Conservation (phyloP, 176 grass and related monocot genomes). For the Lolium multiflorum region DNA sequence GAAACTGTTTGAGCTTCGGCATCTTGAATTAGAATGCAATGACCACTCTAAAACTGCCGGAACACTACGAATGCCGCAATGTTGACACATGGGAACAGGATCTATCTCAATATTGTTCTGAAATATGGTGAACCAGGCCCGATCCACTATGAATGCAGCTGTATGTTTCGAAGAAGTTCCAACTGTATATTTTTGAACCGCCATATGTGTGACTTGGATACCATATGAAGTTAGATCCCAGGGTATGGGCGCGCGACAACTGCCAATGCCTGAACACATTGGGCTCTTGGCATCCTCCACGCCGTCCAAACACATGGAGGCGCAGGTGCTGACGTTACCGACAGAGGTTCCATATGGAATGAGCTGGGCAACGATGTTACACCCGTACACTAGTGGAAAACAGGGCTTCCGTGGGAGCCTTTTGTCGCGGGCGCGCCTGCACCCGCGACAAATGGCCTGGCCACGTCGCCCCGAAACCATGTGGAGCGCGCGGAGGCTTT, state of each 20-base stretch:
- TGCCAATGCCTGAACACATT: not conserved
- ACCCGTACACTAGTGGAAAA: no score
- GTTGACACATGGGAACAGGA: not conserved
- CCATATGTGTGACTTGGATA: not conserved
- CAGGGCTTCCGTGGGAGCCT: no score
- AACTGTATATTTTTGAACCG: not conserved
- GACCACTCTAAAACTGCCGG: not conserved
- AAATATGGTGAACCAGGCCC: not conserved
- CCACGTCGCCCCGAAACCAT: no score
- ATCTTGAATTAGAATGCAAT: not conserved
- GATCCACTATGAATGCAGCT: not conserved
- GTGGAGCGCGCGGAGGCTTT: no score
- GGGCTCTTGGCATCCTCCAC: not conserved
- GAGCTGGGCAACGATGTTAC: not conserved
- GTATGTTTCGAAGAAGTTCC: not conserved
- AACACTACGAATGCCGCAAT: not conserved
- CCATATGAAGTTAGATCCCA: not conserved
- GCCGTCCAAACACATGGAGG: not conserved
- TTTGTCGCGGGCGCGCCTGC: no score
- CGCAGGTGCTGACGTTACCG: not conserved
- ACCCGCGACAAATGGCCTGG: no score
- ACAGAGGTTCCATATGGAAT: not conserved
- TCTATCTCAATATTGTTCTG: not conserved
- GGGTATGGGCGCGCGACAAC: not conserved
- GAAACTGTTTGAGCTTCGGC: not conserved